Base-by-base conservation (phyloP, 2,329 filamentous ascomycete genomes). In the Arthrobotrys sinensis region DNA sequence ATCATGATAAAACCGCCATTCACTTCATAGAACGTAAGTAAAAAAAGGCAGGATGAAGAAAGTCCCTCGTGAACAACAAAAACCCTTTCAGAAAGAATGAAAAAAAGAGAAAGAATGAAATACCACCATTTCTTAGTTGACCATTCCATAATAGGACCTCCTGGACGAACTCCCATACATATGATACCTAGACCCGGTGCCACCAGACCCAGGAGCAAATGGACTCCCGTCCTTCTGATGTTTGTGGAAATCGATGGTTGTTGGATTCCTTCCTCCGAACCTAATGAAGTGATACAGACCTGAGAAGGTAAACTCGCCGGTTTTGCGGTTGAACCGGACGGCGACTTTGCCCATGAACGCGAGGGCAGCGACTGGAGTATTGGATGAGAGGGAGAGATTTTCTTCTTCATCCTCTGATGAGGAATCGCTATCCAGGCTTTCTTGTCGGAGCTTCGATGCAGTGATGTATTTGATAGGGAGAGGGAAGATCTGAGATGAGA, bases 251-350 rank as follows among this genome's bases (percentile, higher is more conserved):
- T 77, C 72, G 12, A 68, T 57, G 1, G 14, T 46, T 7, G 24
- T 11, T 4, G 12, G 28, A 12, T 45, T 16, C 5, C 16, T 36
- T 2, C 55, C 55, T 10, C 38, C 32, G 12, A 77, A 28, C 2
- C 34, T 32, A 11, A 70, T n/a, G 7, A 43, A 14, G 14, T 77
- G 72, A 21, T 77, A 77, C n/a, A 65, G n/a, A 1, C 72, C 72
- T 0, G 72, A 77, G 38, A 77, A 69, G 11, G 12, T 4, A 38
- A 70, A 65, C 2, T 57, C 12, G 1, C 72, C 57, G 8, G n/a
- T 70, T 3, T n/a, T n/a, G 3, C 32, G 16, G 48, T 70, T 52
- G 24, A 66, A 70, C 14, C 66, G 60, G 38, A 77, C 46, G 28
- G 28, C 34, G 8, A 77, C 50, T 11, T 70, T 77, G n/a, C 65